Percentiles rank a stretch among this genome's conserved stretches.
Conservation (phyloP, 192 early-diverging fungal species). For the Podila horticola region DNA sequence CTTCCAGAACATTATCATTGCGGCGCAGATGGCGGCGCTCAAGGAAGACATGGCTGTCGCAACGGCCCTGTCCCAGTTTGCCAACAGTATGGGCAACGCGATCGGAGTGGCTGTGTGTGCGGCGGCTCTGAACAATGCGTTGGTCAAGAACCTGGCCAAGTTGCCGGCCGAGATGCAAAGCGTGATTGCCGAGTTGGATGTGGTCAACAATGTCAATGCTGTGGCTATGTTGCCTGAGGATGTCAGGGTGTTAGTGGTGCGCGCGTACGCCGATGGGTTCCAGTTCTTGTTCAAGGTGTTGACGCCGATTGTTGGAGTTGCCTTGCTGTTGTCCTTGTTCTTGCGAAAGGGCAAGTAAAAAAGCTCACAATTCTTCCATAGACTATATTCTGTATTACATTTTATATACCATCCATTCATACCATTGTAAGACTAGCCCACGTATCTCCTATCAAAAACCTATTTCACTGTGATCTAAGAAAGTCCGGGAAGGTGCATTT, state of each 20-base stretch:
- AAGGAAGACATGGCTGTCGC: constrained; percentile 68
- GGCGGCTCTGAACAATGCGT: constrained; percentile 37
- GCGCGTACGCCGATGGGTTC: constrained; percentile 59
- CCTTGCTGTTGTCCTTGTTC: constrained; percentile 46
- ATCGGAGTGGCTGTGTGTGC: constrained; percentile 54
- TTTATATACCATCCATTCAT: too few relatives aligned
- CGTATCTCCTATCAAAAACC: too few relatives aligned
- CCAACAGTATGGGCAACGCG: constrained; percentile 53
- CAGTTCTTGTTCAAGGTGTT: constrained; percentile 63
- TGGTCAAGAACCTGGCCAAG: constrained; percentile 31
- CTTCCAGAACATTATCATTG: constrained; percentile 76
- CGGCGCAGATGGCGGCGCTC: constrained; percentile 70
- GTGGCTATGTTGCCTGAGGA: constrained; percentile 29
- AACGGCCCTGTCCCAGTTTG: constrained; percentile 70
- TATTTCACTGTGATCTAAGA: too few relatives aligned
- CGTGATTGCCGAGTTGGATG: background rate
- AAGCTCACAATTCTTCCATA: too few relatives aligned
- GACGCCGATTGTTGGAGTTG: constrained; percentile 55
- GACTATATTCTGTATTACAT: too few relatives aligned
- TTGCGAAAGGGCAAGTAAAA: too few relatives aligned
- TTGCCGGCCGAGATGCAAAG: background rate
- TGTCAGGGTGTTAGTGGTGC: constrained; percentile 31
- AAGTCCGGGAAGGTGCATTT: too few relatives aligned
- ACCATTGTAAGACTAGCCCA: too few relatives aligned
- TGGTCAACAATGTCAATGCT: constrained; percentile 37